Base-by-base conservation (phyloP, 225 moss, liverwort and hornwort genomes). In the Marchantia polymorpha region DNA sequence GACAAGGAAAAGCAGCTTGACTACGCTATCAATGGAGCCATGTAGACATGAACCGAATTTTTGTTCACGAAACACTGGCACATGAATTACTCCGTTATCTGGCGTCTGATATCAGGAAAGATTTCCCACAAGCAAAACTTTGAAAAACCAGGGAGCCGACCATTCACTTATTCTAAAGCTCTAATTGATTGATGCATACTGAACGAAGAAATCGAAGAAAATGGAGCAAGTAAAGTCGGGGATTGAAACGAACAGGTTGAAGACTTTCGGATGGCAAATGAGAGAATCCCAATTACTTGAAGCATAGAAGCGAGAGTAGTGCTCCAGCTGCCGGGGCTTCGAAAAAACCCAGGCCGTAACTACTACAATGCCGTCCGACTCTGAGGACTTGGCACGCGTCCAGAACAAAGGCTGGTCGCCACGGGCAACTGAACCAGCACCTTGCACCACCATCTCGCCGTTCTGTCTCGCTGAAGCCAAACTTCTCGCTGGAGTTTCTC, bases 281-380 rank as follows among this genome's bases (percentile, higher is more conserved):
- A 97, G 91, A 64, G 92, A 86, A 72, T 97, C 94, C 90, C 87
- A 97, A 84, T 91, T 85, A 59, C 88, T 79, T 52, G 84, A 91
- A 31, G 81, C 90, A 78, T 92, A 90, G 15, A 92, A 77, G 17
- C 79, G 87, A 76, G 86, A 53, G 78, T 93, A 88, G 46, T 54
- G 90, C 80, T 69, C 12, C 0, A 92, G 59, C 25, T 88, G 80
- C 51, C 80, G 88, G 68, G 75, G 89, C 78, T 86, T 77, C 84
- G 93, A 91, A 12, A 92, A 84, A 91, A 97, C 91, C 96, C 94
- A 94, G 29, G 76, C 84, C 25, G 85, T n/a, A 10, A 60, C 91
- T 59, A 88, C 93, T 63, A 95, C 90, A 10, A 95, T 80, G 46
- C 95, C 93, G 52, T 64, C 65, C 12, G 84, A 85, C 22, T 30